Conservation (phyloP, 2,329 filamentous ascomycete genomes). For the Fusarium dlaminii region DNA sequence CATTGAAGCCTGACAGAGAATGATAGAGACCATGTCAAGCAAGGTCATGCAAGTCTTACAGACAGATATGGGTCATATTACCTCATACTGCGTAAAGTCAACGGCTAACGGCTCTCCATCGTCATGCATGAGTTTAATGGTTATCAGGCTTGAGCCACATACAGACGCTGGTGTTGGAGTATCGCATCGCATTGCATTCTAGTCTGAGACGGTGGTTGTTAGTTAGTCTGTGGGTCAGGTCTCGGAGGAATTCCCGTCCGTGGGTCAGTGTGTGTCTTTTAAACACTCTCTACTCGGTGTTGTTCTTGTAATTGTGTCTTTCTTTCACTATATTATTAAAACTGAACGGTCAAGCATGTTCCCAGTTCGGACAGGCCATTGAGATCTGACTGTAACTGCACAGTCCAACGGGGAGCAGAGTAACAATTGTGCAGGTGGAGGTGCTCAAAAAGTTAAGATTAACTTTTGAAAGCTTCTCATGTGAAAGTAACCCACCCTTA, state of each 20-base stretch:
- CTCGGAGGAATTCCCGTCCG: conserved; percentile 7
- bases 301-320: not conserved
- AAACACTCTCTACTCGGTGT: not conserved
- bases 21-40: not conserved
- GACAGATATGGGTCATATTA: not conserved
- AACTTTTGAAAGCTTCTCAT: not conserved
- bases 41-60: not conserved
- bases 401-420: conserved; percentile 2
- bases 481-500: not conserved
- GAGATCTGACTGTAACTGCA: conserved; percentile 17
- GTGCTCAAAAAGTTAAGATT: not conserved
- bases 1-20: conserved; percentile 5
- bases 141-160: not conserved
- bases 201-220: not conserved
- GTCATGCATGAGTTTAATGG: conserved; percentile 9
- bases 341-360: conserved; percentile 4
- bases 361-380: conserved; percentile 6
- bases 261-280: not conserved
- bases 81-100: not conserved
- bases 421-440: not conserved
- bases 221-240: conserved; percentile 5
- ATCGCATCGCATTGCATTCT: not conserved
- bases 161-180: not conserved
- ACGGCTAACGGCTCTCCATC: not conserved
- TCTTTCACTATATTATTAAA: conserved; percentile 1